Conservation (phyloP, 208 protist genomes). For the Acanthamoeba comandoni region DNA sequence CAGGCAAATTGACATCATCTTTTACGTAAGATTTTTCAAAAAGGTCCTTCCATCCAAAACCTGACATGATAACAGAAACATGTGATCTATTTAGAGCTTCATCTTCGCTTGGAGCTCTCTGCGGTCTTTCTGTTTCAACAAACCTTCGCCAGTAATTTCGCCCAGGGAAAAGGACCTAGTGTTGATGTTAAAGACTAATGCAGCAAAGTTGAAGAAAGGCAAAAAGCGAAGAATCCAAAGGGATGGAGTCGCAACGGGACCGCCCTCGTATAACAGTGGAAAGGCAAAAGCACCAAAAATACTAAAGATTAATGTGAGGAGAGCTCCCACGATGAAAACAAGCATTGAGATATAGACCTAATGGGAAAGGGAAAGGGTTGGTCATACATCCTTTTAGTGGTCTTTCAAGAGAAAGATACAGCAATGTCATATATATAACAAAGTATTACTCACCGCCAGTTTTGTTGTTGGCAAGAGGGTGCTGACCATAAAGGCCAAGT, state of each 20-base stretch:
- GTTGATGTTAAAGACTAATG: slow-evolving; percentile 69
- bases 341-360: slow-evolving; percentile 70
- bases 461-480: slow-evolving; percentile 65
- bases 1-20: background rate
- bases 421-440: too few relatives aligned
- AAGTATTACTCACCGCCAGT: slow-evolving; percentile 27
- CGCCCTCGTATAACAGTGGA: slow-evolving; percentile 38
- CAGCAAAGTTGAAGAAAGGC: slow-evolving; percentile 75
- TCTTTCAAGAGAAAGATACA: too few relatives aligned
- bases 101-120: background rate
- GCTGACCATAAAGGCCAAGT: slow-evolving; percentile 35
- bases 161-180: slow-evolving; percentile 15
- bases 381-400: too few relatives aligned
- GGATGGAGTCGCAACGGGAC: background rate
- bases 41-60: slow-evolving; percentile 48
- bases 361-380: too few relatives aligned
- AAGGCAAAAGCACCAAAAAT: slow-evolving; percentile 47
- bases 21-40: background rate
- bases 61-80: background rate
- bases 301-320: slow-evolving; percentile 59
- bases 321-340: slow-evolving; percentile 54
- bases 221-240: slow-evolving; percentile 44
- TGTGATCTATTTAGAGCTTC: background rate
- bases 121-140: too few relatives aligned
- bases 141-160: background rate